Base-by-base conservation (phyloP, 257 asterid species). In the Ehretia macrophylla region DNA sequence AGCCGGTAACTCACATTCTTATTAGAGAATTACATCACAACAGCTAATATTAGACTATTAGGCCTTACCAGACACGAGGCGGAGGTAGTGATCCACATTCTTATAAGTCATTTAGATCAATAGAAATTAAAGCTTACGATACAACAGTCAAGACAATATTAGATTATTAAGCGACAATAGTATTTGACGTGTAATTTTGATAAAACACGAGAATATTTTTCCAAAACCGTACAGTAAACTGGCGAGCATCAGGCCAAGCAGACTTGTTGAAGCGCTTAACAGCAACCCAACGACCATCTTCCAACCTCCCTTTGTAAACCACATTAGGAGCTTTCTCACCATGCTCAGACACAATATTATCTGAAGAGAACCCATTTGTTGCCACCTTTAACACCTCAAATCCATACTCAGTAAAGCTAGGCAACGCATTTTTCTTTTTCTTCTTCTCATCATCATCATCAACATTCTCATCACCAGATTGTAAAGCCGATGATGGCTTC, bases 241-340 rank as follows among this genome's bases (percentile, higher is more conserved):
- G 84, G 23, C 81, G 74, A 66, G 79, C 60, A 75, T 79, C 84
- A 18, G 84, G 81, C 84, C 84, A 79, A 55, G 84, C 81, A 51
- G 59, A 68, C 58, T 62, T 65, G 48, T 68, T 75, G 59, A 79
- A 79, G 21, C 81, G 76, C 54, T 79, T 79, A 62, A 79, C 72
- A 61, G 84, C 84, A 57, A 79, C 32, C 72, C 74, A 65, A 8
- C 65, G 67, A 35, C 71, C 76, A 58, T 67, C 63, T 4, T 62
- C 66, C 17, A 79, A 73, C 56, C 56, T 59, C 44, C 84, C 84
- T 62, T 54, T 79, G 57, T 68, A 79, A 35, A 79, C 84, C 10
- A 79, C 81, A 57, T 79, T 79, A 13, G 84, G 84, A 60, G 84
- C 84, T 64, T 79, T 79, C 62, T 79, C 84, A 12, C 84, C 84